A percentile compares a stretch with the other conserved stretches of the same genome.
Evolutionary conservation across 495 filamentous ascomycete species (phyloP).

Genomic region (Neurospora tetrasperma): DNA sequence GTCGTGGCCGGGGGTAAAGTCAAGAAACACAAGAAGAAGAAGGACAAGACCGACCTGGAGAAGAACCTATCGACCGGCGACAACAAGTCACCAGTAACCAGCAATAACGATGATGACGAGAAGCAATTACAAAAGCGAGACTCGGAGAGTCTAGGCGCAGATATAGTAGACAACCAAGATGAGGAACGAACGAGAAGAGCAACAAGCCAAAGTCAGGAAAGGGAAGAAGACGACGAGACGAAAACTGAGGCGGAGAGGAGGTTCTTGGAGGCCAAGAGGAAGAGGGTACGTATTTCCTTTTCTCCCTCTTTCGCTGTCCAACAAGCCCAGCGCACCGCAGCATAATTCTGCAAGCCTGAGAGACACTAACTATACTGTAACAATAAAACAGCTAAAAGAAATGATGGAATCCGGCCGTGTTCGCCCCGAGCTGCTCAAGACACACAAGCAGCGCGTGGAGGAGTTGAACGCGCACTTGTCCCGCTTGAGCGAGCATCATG

Average conservation of each 20-base stretch:
- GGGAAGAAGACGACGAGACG: slow-evolving; percentile 7
- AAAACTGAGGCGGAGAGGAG: slow-evolving; percentile 85
- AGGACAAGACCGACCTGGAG: slow-evolving; percentile 30
- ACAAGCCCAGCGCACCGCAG: neutral
- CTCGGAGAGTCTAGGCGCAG: neutral
- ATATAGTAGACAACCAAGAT: slow-evolving; percentile 3
- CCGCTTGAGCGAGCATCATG: slow-evolving; percentile 89
- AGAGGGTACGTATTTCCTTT: slow-evolving; percentile 50
- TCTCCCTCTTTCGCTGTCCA: neutral
- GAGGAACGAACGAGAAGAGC: slow-evolving; percentile 8
- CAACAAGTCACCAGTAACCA: neutral
- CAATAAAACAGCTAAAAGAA: slow-evolving; percentile 59
- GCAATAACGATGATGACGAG: slow-evolving; percentile 10
- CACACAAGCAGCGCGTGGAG: slow-evolving; percentile 93
- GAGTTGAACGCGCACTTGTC: slow-evolving; percentile 90
- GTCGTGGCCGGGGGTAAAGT: slow-evolving; percentile 27
- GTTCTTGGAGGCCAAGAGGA: slow-evolving; percentile 68
- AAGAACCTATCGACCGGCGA: slow-evolving; percentile 23
- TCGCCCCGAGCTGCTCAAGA: slow-evolving; percentile 68
- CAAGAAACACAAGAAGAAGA: slow-evolving; percentile 53
- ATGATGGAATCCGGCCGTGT: slow-evolving; percentile 39
- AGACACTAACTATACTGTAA: too few relatives aligned
- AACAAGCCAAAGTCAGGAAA: slow-evolving; percentile 7
- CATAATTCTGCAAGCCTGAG: neutral
- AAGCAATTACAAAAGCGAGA: slow-evolving; percentile 7